Conservation (phyloP, 495 filamentous ascomycete genomes). For the Aspergillus coremiiformis region DNA sequence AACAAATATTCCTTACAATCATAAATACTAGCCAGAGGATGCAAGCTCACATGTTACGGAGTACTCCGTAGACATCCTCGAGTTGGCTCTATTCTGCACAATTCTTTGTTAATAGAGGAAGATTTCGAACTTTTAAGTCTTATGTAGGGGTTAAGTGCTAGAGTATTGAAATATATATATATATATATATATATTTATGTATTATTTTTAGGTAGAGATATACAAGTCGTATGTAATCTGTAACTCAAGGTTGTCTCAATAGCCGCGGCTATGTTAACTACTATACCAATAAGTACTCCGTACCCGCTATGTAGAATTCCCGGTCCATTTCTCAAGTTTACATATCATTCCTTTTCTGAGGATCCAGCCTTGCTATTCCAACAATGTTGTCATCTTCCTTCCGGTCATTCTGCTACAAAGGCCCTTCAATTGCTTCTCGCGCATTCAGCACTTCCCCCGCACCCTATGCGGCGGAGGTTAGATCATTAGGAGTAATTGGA, state of each 20-base stretch:
- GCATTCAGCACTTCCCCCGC: slow-evolving; percentile 39
- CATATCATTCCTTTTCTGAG: no score
- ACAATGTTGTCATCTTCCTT: slow-evolving; percentile 32
- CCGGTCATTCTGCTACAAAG: slow-evolving; percentile 23
- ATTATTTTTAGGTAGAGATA: neutral
- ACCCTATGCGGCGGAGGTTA: slow-evolving; percentile 63
- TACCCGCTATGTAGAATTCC: no score
- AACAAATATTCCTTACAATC: slow-evolving; percentile 26
- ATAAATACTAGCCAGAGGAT: slow-evolving; percentile 43
- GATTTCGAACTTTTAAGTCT: no score
- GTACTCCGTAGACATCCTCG: no score
- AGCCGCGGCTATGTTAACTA: no score
- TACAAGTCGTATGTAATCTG: slow-evolving; percentile 1
- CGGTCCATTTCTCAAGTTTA: no score
- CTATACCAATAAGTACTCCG: no score
- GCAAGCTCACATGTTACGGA: slow-evolving; percentile 32
- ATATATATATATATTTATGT: no score
- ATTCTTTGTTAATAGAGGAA: no score
- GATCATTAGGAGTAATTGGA: slow-evolving; percentile 84
- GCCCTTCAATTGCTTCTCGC: slow-evolving; percentile 29
- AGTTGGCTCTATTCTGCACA: no score
- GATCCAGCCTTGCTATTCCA: neutral
- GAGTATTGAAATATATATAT: no score
- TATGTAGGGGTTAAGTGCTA: no score
- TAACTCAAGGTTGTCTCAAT: slow-evolving; percentile 1